Evolutionary conservation across 805 yeast genomes (phyloP), one percentile per base, ranked within the genome.

Genomic region (Komagataella ulmi): DNA sequence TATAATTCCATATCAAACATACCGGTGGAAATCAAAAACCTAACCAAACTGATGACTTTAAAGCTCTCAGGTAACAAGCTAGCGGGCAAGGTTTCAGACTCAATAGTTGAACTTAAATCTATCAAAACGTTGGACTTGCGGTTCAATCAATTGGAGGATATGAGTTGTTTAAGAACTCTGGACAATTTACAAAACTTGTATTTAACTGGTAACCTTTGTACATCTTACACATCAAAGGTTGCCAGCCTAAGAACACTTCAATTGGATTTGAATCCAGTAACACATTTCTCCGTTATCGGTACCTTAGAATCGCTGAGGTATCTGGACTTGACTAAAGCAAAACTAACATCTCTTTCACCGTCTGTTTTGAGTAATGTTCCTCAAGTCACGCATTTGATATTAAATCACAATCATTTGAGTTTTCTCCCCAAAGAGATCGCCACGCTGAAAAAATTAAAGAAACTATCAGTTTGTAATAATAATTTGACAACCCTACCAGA

Each of bases 341-440:
- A 87, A 59, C 69, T 93, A 49, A 79, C 96, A 0, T 73, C 86
- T 6, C 70, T 93, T 24, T 83, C 90, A 0, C 72, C 77, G 6
- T 77, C 76, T 17, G 78, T 89, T 53, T 72, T 89, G 47, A 64
- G 73, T 6, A 75, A 73, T 56, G 71, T 89, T 46, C 78, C 85
- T 0, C 76, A 79, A 54, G 69, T 89, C 50, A 95, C 86, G 57
- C 84, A 79, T 54, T 67, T 93, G 56, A 80, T 80, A 24, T 66
- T 93, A 55, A 93, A 88, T 65, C 80, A 83, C 58, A 93, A 93
- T 61, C 93, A 86, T 61, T 71, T 93, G 57, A 85, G 85, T 7
- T 73, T 79, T 14, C 66, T 93, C 18, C 97, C 98, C 0, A 71
- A 75, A 0, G 83, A 81, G 50, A 74, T 93, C 23, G 79, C 83